A percentile compares a stretch with the other conserved stretches of the same genome.
Evolutionary conservation across 805 yeast genomes (phyloP).

Genomic region (Starmera dryadoides): DNA sequence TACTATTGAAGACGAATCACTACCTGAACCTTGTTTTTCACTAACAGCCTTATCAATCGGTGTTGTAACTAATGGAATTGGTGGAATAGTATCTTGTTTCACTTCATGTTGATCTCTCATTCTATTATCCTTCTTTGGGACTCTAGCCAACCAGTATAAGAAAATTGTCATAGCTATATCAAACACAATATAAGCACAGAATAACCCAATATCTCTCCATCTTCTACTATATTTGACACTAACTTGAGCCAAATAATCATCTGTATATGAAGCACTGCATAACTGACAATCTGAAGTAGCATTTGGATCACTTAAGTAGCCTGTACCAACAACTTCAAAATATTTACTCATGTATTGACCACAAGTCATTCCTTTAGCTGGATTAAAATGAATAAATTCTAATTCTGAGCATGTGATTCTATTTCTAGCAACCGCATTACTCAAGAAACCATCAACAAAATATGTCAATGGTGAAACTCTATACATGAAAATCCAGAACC

Average conservation of each 20-base stretch:
- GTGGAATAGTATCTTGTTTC: too few species aligned
- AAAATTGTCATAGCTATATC: constrained; percentile 33
- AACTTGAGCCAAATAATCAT: constrained; percentile 38
- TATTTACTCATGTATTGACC: constrained; percentile 39
- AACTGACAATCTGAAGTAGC: constrained; percentile 44
- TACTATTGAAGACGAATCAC: too few species aligned
- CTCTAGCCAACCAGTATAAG: constrained; percentile 55
- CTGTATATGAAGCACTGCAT: constrained; percentile 49
- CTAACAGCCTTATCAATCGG: too few species aligned
- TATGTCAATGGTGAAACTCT: constrained; percentile 57
- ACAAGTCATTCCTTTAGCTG: constrained; percentile 56
- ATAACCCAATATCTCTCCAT: constrained; percentile 58
- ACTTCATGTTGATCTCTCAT: neutral
- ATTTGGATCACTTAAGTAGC: constrained; percentile 32
- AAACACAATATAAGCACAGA: constrained; percentile 39
- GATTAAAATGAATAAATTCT: constrained; percentile 43
- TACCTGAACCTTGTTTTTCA: too few species aligned
- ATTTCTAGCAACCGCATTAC: constrained; percentile 38
- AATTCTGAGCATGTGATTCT: constrained; percentile 36
- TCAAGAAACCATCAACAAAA: constrained; percentile 43
- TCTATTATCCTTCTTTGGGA: constrained; percentile 35
- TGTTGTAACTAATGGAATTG: too few species aligned
- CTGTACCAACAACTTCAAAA: constrained; percentile 32
- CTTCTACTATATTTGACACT: constrained; percentile 24
- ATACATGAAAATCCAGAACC: constrained; percentile 68